Evolutionary conservation across 257 asterid genomes (phyloP).

Genomic region (Cinchona pubescens): DNA sequence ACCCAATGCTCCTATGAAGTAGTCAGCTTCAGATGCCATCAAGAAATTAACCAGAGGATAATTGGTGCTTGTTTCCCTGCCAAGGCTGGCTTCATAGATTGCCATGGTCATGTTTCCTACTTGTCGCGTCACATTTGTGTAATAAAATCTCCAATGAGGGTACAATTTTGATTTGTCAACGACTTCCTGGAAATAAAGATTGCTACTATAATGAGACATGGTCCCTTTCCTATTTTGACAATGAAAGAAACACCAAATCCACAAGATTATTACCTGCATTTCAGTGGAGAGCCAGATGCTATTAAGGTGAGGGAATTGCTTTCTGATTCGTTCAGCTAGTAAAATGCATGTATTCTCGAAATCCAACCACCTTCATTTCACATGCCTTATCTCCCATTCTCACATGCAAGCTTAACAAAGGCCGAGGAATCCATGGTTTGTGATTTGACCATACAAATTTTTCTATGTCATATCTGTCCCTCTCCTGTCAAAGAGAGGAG

Average conservation of each 20-base stretch:
- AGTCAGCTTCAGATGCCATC: conserved; percentile 95
- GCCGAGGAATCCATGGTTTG: conserved; percentile 81
- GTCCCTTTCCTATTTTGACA: background rate
- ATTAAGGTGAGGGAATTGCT: conserved; percentile 65
- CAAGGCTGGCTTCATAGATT: conserved; percentile 80
- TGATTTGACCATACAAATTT: conserved; percentile 79
- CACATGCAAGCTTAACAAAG: conserved; percentile 83
- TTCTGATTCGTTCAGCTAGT: conserved; percentile 65
- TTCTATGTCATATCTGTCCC: conserved; percentile 41
- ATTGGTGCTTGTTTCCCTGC: conserved; percentile 85
- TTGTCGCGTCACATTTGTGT: conserved; percentile 82
- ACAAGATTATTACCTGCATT: conserved; percentile 64
- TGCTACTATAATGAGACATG: background rate
- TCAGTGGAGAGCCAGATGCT: conserved; percentile 93
- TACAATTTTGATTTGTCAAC: conserved; percentile 51
- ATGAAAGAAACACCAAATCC: background rate
- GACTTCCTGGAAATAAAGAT: conserved; percentile 53
- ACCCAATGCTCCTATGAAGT: conserved; percentile 86
- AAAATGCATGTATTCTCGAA: conserved; percentile 69
- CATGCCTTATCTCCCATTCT: conserved; percentile 97
- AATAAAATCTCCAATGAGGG: conserved; percentile 67
- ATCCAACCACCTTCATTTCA: conserved; percentile 90
- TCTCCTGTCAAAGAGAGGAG: conserved; percentile 32
- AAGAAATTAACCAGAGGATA: conserved; percentile 89
- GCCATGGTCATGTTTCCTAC: conserved; percentile 85